Evolutionary conservation across 805 yeast species (phyloP), one percentile per base, ranked within the genome.

Genomic region (Zygoascus biomembranicola): DNA sequence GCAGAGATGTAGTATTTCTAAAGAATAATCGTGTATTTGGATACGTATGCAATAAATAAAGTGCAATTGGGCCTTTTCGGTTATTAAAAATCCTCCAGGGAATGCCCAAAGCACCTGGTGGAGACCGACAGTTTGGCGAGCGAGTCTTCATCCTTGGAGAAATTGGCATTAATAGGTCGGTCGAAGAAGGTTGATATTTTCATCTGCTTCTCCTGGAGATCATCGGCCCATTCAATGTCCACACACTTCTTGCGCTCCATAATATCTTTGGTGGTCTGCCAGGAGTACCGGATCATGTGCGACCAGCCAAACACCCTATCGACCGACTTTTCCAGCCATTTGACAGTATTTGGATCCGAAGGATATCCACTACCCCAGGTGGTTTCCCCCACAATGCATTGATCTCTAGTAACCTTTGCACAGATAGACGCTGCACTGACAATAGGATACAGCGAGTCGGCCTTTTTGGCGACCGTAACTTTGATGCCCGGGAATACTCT

Each of bases 391-490:
- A 23, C 10, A 56, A 86, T 69, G 43, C 79, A 76, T 47, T 79
- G 68, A 66, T 94, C 99, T 64, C 99, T 78, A 0, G 98, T 90
- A 6, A 94, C 99, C 66, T 94, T 94, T 9, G 99, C 99, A 47
- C 90, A 90, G 48, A 94, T 87, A 19, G 95, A 85, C 0, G 99
- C 99, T 0, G 95, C 87, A 66, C 95, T 85, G 8, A 94, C 99
- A 52, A 89, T 82, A 0, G 98, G 97, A 65, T 77, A 94, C 18
- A 89, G 65, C 18, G 97, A 82, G 72, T 94, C 99, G 0, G 99
- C 99, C 65, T 94, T 94, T 65, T 94, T 94, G 8, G 96, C 80
- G 6, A 94, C 99, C 0, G 89, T 85, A 31, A 94, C 77, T 55
- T 77, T 77, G 20, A 87, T 70, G 0, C 65, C 68, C 0, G 97